Evolutionary conservation across 352 stramenopile species (phyloP), one percentile per base, ranked within the genome.

Genomic region (Phytophthora aleatoria): DNA sequence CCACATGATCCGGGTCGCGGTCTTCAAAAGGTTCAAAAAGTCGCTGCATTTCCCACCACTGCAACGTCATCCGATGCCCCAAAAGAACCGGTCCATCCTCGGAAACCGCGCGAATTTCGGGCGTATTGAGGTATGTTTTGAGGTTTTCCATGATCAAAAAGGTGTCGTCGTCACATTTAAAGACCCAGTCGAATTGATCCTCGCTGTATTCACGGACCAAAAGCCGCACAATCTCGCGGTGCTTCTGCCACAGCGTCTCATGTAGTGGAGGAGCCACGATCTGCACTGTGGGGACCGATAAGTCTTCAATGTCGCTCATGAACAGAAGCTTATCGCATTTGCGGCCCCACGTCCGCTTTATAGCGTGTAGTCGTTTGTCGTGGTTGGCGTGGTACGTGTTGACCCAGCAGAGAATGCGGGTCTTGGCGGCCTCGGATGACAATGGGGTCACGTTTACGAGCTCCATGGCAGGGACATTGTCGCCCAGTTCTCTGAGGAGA

Each of bases 141-240:
- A 96, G 78, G 67, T 96, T 96, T 61, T 96, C 88, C 72, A 94
- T 87, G 39, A 96, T 54, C 12, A 94, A 44, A 55, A 92, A 95
- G 15, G 88, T 96, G 61, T 96, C 88, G 74, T 96, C 88, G 67
- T 96, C 88, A 57, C 84, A 92, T 62, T 94, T 96, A 67, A 92
- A 93, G 55, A 96, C 73, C 85, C 86, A 96, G 66, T 96, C 84
- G 48, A 92, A 95, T 26, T 90, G 67, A 15, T 70, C 67, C 27
- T 87, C 72, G 8, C 51, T 47, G 53, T 80, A 93, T 60, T 95
- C 87, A 43, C 74, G 79, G 48, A 82, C 52, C 3, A 95, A 53
- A n/a, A 89, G 53, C 9, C 82, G 85, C 43, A 95, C 82, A 38
- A 92, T 85, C 69, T 92, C 84, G 27, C 87, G 81, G 64, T 94